phyloP scores from a whole-genome alignment of 2,329 filamentous ascomycete species.

The Botrytis fragariae region DNA sequence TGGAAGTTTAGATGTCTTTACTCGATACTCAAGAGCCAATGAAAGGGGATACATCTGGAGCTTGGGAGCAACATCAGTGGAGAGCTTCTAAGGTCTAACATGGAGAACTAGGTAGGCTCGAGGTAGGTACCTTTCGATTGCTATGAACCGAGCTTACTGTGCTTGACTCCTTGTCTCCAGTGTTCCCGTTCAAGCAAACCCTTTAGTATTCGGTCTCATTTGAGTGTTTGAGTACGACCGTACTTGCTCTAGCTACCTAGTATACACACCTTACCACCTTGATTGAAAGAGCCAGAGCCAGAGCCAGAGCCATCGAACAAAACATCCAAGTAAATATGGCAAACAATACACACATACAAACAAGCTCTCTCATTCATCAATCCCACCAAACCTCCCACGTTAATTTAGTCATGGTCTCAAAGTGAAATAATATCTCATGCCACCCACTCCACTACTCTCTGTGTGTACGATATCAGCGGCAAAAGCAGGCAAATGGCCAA shows the following conservation, averaged over 20 bases:
- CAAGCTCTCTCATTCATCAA: neutral
- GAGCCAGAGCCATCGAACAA: neutral
- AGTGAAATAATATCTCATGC: neutral
- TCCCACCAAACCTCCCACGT: neutral
- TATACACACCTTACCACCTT: neutral
- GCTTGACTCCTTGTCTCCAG: neutral
- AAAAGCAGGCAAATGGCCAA: slow-evolving; percentile 6
- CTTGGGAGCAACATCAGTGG: neutral
- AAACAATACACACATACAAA: too few species aligned
- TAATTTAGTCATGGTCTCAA: neutral
- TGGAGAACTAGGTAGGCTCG: neutral
- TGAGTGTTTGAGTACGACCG: neutral
- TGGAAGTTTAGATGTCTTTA: neutral
- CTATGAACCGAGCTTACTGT: neutral
- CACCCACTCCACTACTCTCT: neutral
- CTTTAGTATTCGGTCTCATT: neutral
- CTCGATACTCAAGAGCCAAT: neutral
- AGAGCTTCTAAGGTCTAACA: neutral
- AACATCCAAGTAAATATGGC: neutral
- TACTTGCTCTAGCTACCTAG: too few species aligned
- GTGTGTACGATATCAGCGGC: neutral
- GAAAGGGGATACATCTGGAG: neutral
- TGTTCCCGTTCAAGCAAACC: neutral
- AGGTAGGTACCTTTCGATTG: neutral
- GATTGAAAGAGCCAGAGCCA: neutral